These are phyloP conservation scores for Puccinia triticina DNA, from an alignment of 1,284 basidiomycete species.

Conservation along the genomic window DNA sequence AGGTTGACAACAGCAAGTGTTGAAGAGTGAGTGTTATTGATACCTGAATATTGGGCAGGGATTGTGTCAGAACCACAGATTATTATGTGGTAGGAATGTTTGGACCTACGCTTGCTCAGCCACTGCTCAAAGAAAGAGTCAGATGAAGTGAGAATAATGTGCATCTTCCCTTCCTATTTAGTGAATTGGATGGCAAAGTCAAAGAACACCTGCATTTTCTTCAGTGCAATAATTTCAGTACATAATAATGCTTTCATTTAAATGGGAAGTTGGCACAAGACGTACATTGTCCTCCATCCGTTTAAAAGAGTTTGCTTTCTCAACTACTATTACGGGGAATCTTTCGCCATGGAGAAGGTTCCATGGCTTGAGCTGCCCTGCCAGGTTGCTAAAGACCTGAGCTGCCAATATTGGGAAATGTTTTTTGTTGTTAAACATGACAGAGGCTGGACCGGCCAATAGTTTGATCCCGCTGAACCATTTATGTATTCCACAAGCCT, in stretches of 20 bases:
- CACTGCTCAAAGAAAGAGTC: not conserved
- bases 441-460: no score
- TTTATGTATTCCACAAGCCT: no score
- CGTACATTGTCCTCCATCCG: not conserved
- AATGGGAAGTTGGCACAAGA: not conserved
- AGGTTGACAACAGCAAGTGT: not conserved
- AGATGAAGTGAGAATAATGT: slow-evolving; percentile 3
- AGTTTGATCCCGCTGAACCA: no score
- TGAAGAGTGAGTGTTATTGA: not conserved
- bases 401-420: not conserved
- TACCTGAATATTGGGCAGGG: not conserved
- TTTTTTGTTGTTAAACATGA: not conserved
- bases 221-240: slow-evolving; percentile 2
- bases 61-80: not conserved
- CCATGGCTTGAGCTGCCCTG: not conserved
- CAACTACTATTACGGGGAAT: not conserved
- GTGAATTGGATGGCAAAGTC: slow-evolving; percentile 14
- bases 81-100: slow-evolving; percentile 3
- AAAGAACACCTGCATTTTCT: not conserved
- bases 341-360: slow-evolving; percentile 3
- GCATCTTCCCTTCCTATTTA: not conserved
- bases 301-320: not conserved
- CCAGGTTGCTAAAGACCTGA: not conserved
- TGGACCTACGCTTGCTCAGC: not conserved
- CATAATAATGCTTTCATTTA: not conserved